Base-by-base conservation (phyloP, 768 basidiomycete genomes). In the Brasilioporus rufonigricans region DNA sequence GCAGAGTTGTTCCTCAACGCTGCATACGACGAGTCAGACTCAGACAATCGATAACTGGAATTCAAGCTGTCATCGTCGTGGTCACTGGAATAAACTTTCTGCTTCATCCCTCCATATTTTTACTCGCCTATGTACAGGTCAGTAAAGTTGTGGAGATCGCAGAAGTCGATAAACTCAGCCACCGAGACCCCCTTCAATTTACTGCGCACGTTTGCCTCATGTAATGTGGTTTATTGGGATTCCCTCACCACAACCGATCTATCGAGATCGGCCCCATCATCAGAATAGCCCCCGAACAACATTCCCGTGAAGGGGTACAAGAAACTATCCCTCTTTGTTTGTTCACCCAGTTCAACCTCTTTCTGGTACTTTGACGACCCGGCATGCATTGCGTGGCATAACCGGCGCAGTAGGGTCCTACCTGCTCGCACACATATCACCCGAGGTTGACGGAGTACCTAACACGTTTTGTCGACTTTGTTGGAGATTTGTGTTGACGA, bases 21-120 rank as follows among this genome's bases (percentile, higher is more conserved):
- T 36, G 24, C 23, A 26, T 27, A 29, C 29, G 33, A 55, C 4
- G n/a, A n/a, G n/a, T 4, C 24, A 11, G 31, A 50, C 29, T 3
- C 24, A 13, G 31, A 50, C 29, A 12, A 27, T 58, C 52, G 53
- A 48, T 65, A 29, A 39, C 57, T 61, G 61, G 53, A 55, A 60
- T 29, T 9, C 44, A 48, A 47, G n/a, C 36, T 33, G 52, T 23
- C 27, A 40, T 29, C 43, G 40, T 47, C 56, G 49, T 60, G 45
- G 41, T 61, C 47, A 40, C 53, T 58, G 56, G 57, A 40, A 33
- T 32, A 33, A 44, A 29, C 19, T 31, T 40, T 40, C 53, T 51
- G 45, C 52, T 48, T 38, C 31, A 49, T 50, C 27, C 21, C 35
- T 50, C 50, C 48, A 38, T 45, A 29, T 47, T 43, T 52, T 23